Conservation (phyloP, 192 early-diverging fungal species). For the Coemansia biformis region DNA sequence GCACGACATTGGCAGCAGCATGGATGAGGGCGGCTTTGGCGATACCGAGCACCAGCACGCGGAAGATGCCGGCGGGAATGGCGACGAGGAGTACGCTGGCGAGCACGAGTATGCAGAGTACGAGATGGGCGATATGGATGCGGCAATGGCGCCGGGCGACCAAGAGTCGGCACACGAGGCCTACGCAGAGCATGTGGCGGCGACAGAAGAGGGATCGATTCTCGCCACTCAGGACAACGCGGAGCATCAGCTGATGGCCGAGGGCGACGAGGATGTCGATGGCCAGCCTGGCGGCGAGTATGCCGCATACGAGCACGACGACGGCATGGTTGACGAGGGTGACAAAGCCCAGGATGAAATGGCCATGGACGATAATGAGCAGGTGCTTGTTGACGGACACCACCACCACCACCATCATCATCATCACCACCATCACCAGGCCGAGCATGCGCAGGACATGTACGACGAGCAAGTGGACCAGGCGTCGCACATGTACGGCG, state of each 20-base stretch:
- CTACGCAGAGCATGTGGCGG: constrained; percentile 20
- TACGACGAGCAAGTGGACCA: constrained; percentile 28
- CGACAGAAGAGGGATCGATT: constrained; percentile 27
- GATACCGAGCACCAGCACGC: constrained; percentile 20
- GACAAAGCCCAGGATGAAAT: constrained; percentile 10
- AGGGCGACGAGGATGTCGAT: not conserved
- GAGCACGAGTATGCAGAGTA: constrained; percentile 30
- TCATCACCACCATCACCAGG: constrained; percentile 8
- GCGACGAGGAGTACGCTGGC: constrained; percentile 17
- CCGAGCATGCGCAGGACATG: constrained; percentile 7
- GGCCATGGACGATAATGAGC: constrained; percentile 12
- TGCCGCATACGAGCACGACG: constrained; percentile 7
- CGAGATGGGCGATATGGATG: constrained; percentile 23
- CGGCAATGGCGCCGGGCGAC: constrained; percentile 9
- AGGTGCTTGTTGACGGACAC: constrained; percentile 6
- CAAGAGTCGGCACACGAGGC: constrained; percentile 4
- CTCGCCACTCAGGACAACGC: constrained; percentile 34
- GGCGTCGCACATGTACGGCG: constrained; percentile 21
- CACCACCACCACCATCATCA: constrained; percentile 6
- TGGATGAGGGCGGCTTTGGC: constrained; percentile 16
- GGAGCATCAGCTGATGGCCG: constrained; percentile 19
- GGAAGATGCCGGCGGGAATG: constrained; percentile 4
- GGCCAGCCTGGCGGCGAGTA: constrained; percentile 4
- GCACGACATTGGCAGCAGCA: not conserved
- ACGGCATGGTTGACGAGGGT: constrained; percentile 2